These are phyloP conservation scores for Kluyveromyces wickerhamii DNA, from an alignment of 805 yeast species.

Conservation along the genomic window DNA sequence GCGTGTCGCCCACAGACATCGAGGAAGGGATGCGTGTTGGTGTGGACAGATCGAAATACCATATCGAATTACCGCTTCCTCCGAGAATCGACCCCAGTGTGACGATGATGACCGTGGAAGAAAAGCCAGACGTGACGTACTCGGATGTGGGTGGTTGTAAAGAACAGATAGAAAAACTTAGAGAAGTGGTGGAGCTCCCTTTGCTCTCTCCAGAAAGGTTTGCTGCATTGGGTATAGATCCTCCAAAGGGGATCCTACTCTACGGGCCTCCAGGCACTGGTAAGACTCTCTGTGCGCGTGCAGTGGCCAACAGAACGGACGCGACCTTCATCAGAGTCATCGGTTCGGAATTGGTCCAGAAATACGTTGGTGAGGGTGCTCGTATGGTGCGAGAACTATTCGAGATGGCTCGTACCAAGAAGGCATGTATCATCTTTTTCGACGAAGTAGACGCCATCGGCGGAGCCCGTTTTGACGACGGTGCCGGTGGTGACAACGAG, in stretches of 20 bases:
- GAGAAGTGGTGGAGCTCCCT: conserved; percentile 95
- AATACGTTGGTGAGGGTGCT: conserved; percentile 99
- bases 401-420: conserved; percentile 98
- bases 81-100: conserved; percentile 97
- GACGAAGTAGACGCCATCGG: conserved; percentile 99
- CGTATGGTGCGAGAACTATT: conserved; percentile 98
- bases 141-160: conserved; percentile 98
- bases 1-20: conserved; percentile 96
- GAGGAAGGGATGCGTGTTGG: conserved; percentile 99
- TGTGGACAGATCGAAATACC: conserved; percentile 94
- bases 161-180: conserved; percentile 92
- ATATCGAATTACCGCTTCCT: conserved; percentile 93
- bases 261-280: conserved; percentile 99
- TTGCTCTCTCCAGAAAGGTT: conserved; percentile 92
- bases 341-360: conserved; percentile 97
- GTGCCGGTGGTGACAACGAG: conserved; percentile 99
- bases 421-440: conserved; percentile 95
- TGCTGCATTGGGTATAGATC: conserved; percentile 94
- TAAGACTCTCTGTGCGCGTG: conserved; percentile 95
- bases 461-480: conserved; percentile 99
- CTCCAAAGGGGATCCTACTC: conserved; percentile 93
- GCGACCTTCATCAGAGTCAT: conserved; percentile 97
- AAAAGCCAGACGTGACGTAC: conserved; percentile 97
- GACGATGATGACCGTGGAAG: conserved; percentile 99
- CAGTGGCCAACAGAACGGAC: conserved; percentile 98